These are phyloP conservation scores for Sungouiella thailandica DNA, from an alignment of 805 yeast genomes.

Conservation along the genomic window DNA sequence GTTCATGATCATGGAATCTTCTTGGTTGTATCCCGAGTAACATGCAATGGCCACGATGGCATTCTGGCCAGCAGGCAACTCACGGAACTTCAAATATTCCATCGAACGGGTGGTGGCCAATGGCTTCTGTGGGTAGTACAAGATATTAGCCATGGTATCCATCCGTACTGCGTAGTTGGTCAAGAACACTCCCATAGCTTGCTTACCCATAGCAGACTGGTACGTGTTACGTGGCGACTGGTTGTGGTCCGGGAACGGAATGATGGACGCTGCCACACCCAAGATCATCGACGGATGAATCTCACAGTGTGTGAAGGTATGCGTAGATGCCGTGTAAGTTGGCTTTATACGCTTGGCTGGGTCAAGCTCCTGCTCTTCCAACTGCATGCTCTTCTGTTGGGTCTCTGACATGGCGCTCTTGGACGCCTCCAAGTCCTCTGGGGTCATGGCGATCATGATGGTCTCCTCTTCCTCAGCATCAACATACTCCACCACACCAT, in stretches of 20 bases:
- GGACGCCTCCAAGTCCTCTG: slow-evolving; percentile 84
- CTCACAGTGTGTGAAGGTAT: slow-evolving; percentile 97
- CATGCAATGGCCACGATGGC: slow-evolving; percentile 98
- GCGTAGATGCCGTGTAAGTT: slow-evolving; percentile 45
- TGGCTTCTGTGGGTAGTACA: slow-evolving; percentile 97
- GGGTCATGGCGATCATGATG: slow-evolving; percentile 97
- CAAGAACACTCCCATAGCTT: slow-evolving; percentile 98
- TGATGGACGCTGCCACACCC: slow-evolving; percentile 90
- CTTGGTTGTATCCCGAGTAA: slow-evolving; percentile 98
- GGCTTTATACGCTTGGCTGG: slow-evolving; percentile 87
- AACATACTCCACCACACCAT: slow-evolving; percentile 91
- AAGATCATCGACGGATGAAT: slow-evolving; percentile 93
- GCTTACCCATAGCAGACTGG: slow-evolving; percentile 97
- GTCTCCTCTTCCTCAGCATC: slow-evolving; percentile 99
- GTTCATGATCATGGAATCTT: slow-evolving; percentile 99
- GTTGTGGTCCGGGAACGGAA: slow-evolving; percentile 90
- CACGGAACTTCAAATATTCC: slow-evolving; percentile 97
- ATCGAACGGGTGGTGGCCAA: slow-evolving; percentile 96
- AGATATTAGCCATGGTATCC: slow-evolving; percentile 99
- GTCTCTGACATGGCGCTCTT: slow-evolving; percentile 37
- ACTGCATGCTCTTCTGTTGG: slow-evolving; percentile 39
- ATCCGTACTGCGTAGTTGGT: slow-evolving; percentile 94
- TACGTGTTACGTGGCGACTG: slow-evolving; percentile 91
- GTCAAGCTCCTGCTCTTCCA: slow-evolving; percentile 48
- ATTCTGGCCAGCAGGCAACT: slow-evolving; percentile 97